Conservation (phyloP, 306 rosid genomes). For the Vigna radiata region DNA sequence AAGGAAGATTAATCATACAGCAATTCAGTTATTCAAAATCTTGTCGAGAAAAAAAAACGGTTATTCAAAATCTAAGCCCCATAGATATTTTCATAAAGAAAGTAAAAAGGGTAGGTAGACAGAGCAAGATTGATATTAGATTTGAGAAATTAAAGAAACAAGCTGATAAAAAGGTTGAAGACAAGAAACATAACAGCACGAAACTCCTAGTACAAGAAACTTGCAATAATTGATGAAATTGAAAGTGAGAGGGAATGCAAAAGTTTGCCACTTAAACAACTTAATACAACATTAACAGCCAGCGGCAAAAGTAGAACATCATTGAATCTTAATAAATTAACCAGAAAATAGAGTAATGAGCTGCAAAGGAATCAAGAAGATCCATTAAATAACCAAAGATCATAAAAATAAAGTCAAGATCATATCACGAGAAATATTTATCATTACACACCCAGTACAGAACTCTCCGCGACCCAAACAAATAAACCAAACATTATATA, state of each 20-base stretch:
- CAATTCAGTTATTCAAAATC: constrained; percentile 12
- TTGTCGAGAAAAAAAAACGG: too few species aligned
- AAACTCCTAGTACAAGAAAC: constrained; percentile 15
- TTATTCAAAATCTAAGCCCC: constrained; percentile 4
- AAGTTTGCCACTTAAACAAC: background rate
- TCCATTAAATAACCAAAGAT: constrained; percentile 20
- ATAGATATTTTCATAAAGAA: background rate
- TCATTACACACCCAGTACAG: constrained; percentile 9
- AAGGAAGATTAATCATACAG: constrained; percentile 2
- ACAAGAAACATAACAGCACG: constrained; percentile 8
- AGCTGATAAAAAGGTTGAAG: constrained; percentile 17
- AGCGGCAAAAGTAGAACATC: constrained; percentile 17
- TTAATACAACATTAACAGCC: background rate
- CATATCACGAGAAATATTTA: constrained; percentile 14
- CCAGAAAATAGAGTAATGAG: constrained; percentile 1
- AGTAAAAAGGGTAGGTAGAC: background rate
- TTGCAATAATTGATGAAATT: background rate
- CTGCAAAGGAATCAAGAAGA: constrained; percentile 2
- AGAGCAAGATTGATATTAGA: background rate
- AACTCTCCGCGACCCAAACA: background rate
- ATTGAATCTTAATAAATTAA: constrained; percentile 14
- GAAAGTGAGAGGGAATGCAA: background rate
- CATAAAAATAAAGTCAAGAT: background rate
- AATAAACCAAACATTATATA: background rate
- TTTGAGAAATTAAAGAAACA: constrained; percentile 8